phyloP scores from a whole-genome alignment of 495 filamentous ascomycete species.

The Penicillium turbatum region DNA sequence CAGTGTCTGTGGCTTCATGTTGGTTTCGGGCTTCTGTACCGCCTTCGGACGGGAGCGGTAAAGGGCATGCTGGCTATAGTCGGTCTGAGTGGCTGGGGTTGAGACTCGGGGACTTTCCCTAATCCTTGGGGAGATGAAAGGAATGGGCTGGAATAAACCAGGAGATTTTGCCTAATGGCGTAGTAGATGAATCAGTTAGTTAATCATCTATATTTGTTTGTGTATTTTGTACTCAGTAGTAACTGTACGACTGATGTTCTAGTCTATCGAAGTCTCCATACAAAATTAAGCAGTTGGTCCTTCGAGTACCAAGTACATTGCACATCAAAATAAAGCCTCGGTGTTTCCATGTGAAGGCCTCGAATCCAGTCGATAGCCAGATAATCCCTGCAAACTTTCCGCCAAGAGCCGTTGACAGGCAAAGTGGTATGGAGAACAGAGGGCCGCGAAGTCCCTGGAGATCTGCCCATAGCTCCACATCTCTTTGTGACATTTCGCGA shows the following conservation, averaged over 20 bases:
- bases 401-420: conserved; percentile 12
- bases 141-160: neutral
- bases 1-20: neutral
- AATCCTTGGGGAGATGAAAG: neutral
- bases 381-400: neutral
- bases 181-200: neutral
- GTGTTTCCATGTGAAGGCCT: conserved; percentile 10
- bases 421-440: conserved; percentile 6
- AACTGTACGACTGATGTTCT: no score
- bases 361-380: neutral
- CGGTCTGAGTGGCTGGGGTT: neutral
- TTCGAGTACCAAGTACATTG: no score
- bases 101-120: neutral
- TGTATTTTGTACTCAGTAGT: no score
- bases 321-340: conserved; percentile 5
- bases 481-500: conserved; percentile 5
- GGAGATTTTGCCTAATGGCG: neutral
- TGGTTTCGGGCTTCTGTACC: neutral
- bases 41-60: neutral
- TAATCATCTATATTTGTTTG: neutral
- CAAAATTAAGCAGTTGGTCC: no score
- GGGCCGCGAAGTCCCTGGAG: conserved; percentile 5
- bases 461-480: conserved; percentile 7
- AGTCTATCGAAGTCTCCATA: no score
- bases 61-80: neutral